Conservation (phyloP, 2,329 filamentous ascomycete genomes). For the Fusarium sp. region DNA sequence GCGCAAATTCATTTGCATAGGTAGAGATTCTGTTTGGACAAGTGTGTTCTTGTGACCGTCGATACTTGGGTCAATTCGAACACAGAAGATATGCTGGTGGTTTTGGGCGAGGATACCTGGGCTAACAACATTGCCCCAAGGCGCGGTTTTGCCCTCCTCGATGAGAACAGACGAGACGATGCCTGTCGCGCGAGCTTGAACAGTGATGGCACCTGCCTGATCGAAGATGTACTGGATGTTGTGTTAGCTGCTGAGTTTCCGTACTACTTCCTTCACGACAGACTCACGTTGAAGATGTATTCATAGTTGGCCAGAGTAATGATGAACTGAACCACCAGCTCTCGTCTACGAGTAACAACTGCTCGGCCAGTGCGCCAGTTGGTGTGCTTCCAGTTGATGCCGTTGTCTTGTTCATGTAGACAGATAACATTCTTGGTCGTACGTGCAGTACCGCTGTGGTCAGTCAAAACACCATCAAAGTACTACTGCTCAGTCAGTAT, state of each 20-base stretch:
- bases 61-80: conserved; percentile 73
- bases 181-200: conserved; percentile 75
- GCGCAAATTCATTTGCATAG: conserved; percentile 56
- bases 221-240: conserved; percentile 63
- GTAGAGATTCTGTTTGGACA: conserved; percentile 54
- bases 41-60: conserved; percentile 70
- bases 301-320: conserved; percentile 79
- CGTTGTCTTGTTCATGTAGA: conserved; percentile 77
- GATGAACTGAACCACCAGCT: conserved; percentile 76
- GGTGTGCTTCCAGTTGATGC: conserved; percentile 78
- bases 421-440: conserved; percentile 68
- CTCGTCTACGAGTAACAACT: conserved; percentile 69
- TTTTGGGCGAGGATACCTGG: conserved; percentile 75
- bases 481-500: conserved; percentile 41
- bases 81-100: conserved; percentile 77
- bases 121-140: conserved; percentile 71
- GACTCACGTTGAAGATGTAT: conserved; percentile 59
- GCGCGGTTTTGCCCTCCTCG: conserved; percentile 62
- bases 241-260: not conserved
- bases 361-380: conserved; percentile 73
- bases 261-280: accelerated
- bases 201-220: conserved; percentile 69
- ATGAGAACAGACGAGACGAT: conserved; percentile 72
- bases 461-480: conserved; percentile 52
- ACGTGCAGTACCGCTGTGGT: conserved; percentile 52